phyloP scores from a whole-genome alignment of 805 yeast genomes.

The Candida sphagnicola region DNA sequence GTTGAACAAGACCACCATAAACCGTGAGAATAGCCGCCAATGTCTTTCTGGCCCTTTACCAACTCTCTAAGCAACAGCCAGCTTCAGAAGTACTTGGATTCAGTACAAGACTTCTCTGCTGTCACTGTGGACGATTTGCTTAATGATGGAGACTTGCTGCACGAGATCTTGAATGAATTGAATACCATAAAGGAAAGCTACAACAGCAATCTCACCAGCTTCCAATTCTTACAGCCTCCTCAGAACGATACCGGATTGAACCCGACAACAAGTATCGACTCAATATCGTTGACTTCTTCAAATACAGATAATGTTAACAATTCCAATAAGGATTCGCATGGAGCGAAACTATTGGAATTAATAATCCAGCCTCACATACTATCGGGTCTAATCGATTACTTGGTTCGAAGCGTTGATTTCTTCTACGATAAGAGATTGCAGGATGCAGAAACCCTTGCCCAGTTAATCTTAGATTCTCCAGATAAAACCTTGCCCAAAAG shows the following conservation, averaged over 20 bases:
- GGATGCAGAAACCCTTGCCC: conserved; percentile 18
- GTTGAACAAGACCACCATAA: too few relatives aligned
- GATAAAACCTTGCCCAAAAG: not conserved
- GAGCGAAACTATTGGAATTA: conserved; percentile 65
- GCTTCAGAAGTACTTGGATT: conserved; percentile 39
- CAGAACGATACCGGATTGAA: conserved; percentile 8
- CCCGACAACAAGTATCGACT: conserved; percentile 18
- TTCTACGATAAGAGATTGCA: conserved; percentile 27
- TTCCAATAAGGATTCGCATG: conserved; percentile 30
- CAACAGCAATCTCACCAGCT: conserved; percentile 21
- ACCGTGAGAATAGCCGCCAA: conserved; percentile 7
- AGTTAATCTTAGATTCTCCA: conserved; percentile 11
- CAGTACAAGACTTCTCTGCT: conserved; percentile 25
- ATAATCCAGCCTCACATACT: conserved; percentile 76
- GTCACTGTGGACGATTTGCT: conserved; percentile 32
- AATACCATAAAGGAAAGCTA: conserved; percentile 33
- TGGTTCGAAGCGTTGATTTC: conserved; percentile 49
- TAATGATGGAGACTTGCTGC: conserved; percentile 29
- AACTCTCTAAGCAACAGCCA: conserved; percentile 33
- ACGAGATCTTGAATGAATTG: conserved; percentile 35
- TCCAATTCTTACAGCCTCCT: conserved; percentile 27
- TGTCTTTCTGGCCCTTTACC: conserved; percentile 47
- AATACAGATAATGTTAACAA: conserved; percentile 22
- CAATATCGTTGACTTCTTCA: conserved; percentile 31
- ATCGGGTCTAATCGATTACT: conserved; percentile 61